These are phyloP conservation scores for Schizophyllum commune DNA, from an alignment of 1,284 basidiomycete species.

Conservation along the genomic window DNA sequence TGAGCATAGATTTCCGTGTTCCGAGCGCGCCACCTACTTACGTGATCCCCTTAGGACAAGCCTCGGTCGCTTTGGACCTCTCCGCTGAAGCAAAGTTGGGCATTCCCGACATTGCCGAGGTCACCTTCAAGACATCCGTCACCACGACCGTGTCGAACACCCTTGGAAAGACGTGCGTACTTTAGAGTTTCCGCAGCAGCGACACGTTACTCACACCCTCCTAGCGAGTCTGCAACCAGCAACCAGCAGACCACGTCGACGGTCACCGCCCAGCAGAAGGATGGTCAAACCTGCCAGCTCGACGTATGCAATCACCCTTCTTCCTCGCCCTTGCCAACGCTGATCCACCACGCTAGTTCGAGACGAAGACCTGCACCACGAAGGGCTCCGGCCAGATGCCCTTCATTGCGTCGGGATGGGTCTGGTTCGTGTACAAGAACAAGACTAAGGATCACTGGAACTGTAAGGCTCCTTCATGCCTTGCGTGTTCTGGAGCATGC, in stretches of 20 bases:
- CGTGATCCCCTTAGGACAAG: not conserved
- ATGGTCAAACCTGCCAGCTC: not conserved
- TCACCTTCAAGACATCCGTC: not conserved
- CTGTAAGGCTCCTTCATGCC: not conserved
- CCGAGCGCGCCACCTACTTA: too few species aligned
- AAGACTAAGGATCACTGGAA: not conserved
- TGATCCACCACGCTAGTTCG: not conserved
- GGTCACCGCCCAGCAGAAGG: not conserved
- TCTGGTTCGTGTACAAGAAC: conserved; percentile 1
- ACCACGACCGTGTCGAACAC: not conserved
- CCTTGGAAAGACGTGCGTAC: not conserved
- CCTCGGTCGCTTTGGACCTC: not conserved
- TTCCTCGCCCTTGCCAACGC: too few species aligned
- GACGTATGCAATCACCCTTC: not conserved
- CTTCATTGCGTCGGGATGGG: not conserved
- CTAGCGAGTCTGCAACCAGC: not conserved
- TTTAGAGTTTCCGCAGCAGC: too few species aligned
- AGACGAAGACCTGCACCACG: not conserved
- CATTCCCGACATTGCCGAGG: not conserved
- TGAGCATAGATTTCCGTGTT: not conserved
- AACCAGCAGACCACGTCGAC: not conserved
- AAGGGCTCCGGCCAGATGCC: not conserved
- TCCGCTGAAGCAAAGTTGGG: not conserved
- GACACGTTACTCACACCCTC: too few species aligned
- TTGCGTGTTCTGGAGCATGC: not conserved